Base-by-base conservation (phyloP, 2,329 filamentous ascomycete genomes). In the Tolypocladium cylindrosporum region DNA sequence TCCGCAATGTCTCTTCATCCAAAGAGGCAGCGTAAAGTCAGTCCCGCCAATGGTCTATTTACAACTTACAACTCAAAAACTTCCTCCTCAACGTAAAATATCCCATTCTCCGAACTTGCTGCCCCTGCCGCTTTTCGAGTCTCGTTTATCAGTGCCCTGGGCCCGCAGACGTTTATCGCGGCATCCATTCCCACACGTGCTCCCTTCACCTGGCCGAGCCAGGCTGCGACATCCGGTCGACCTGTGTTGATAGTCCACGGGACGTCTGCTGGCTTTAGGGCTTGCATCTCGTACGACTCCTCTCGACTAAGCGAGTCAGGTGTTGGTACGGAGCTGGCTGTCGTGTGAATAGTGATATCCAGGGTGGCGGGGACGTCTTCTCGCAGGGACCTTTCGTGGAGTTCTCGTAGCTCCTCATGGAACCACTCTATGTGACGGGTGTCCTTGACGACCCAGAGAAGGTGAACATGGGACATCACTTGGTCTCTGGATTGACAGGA, bases 131-230 rank as follows among this genome's bases (percentile, higher is more conserved):
- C 57, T 21, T 16, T 55, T 39, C 57, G 51, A 6, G 51, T 43
- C 21, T 58, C 41, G 6, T 42, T 41, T 19, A 58, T 37, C 42
- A 58, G 16, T 6, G 36, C 4, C 11, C 34, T 51, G 11, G 57
- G 57, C 16, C 57, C 57, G 27, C 57, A 55, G 16, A 58, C 34
- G n/a, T 42, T 58, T 2, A 58, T 54, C 19, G 43, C 53, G 1
- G 48, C 48, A 53, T 58, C 57, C 39, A 51, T 27, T 1, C 57
- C 54, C 13, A 48, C 4, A n/a, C 40, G 55, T 40, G 39, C 11
- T 19, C 19, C n/a, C 19, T 43, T 40, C 19, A 48, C 21, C 14
- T 36, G 27, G 7, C 13, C 24, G 41, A 57, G 54, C 48, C 58
- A 54, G 13, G 27, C 50, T 31, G 31, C 31, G 10, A 51, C 31